phyloP scores from a whole-genome alignment of 176 grass and related monocot species.

The Chrysopogon serrulatus region DNA sequence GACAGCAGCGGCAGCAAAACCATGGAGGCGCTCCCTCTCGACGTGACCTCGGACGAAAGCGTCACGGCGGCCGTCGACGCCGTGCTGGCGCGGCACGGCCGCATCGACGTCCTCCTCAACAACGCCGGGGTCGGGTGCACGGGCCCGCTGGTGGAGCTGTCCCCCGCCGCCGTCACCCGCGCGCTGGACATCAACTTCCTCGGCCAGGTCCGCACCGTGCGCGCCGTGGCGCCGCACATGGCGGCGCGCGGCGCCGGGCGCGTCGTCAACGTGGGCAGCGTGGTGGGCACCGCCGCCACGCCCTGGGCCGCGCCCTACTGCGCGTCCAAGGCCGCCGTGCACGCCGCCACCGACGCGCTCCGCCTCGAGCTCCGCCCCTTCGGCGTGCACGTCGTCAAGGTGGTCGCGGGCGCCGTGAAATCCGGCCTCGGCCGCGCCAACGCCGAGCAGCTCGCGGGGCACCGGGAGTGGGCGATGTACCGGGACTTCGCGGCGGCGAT shows the following conservation, averaged over 20 bases:
- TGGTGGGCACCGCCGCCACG: slow-evolving; percentile 40
- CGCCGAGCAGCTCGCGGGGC: background rate
- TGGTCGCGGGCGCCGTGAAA: slow-evolving; percentile 40
- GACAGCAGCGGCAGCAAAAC: background rate
- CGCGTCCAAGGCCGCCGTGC: slow-evolving; percentile 59
- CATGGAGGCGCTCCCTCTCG: slow-evolving; percentile 18
- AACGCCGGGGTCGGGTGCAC: slow-evolving; percentile 62
- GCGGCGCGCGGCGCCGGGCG: background rate
- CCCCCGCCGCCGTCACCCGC: background rate
- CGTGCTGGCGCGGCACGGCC: background rate
- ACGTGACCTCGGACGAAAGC: slow-evolving; percentile 53
- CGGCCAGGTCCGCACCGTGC: slow-evolving; percentile 38
- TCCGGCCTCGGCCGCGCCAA: slow-evolving; percentile 38
- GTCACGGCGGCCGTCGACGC: background rate
- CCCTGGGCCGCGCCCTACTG: slow-evolving; percentile 51
- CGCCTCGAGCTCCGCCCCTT: slow-evolving; percentile 46
- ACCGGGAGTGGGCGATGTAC: slow-evolving; percentile 23
- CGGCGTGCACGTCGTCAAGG: slow-evolving; percentile 57
- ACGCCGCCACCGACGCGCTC: slow-evolving; percentile 57
- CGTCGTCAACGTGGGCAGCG: slow-evolving; percentile 59
- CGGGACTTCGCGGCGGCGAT: slow-evolving; percentile 22
- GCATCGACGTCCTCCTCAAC: slow-evolving; percentile 58
- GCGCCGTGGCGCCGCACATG: slow-evolving; percentile 49
- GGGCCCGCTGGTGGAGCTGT: slow-evolving; percentile 55
- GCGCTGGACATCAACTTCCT: slow-evolving; percentile 55